A percentile compares a stretch with the other conserved stretches of the same genome.
Conservation (phyloP, 495 filamentous ascomycete genomes). For the Aspergillus heteromorphus region DNA sequence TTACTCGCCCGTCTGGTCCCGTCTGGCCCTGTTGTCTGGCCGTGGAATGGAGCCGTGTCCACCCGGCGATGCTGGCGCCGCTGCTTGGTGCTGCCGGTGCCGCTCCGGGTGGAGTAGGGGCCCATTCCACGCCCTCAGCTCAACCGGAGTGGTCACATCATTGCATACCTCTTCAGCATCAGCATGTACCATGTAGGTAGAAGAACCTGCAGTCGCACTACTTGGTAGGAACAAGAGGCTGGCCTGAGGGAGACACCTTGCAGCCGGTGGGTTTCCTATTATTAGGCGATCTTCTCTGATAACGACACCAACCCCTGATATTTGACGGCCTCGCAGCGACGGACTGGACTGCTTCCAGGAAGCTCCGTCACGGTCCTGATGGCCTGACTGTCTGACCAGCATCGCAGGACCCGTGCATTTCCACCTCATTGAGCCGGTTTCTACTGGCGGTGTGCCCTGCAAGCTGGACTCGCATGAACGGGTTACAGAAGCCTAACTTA, state of each 20-base stretch:
- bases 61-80: no score
- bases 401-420: neutral
- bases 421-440: neutral
- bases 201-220: no score
- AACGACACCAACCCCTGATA: neutral
- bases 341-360: neutral
- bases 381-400: neutral
- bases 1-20: neutral
- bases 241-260: neutral
- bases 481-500: conserved; percentile 1
- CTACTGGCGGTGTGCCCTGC: neutral
- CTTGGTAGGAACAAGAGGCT: no score
- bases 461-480: neutral
- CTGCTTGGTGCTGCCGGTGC: neutral
- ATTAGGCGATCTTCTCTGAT: neutral
- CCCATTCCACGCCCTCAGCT: no score
- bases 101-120: neutral
- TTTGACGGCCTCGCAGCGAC: neutral
- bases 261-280: neutral
- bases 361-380: neutral
- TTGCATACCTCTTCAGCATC: no score
- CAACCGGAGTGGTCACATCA: no score
- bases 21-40: no score
- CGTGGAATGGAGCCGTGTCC: no score
- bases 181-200: no score